Evolutionary conservation across 768 basidiomycete genomes (phyloP).

Genomic region (Naganishia vaughanmartiniae): DNA sequence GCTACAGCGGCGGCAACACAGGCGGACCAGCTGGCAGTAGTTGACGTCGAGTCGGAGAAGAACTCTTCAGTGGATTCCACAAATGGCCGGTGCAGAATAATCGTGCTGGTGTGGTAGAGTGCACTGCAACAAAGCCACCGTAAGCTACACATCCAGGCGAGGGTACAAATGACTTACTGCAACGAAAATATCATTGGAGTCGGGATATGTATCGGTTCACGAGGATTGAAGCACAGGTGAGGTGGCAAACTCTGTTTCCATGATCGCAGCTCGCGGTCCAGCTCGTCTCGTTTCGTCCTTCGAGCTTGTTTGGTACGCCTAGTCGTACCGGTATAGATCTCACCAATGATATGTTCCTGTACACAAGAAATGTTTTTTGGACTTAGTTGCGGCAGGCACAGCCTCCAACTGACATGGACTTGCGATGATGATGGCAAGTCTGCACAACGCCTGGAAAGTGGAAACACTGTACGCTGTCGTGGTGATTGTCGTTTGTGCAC

Average conservation of each 20-base stretch:
- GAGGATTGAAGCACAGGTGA: constrained; percentile 17
- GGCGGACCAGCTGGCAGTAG: constrained; percentile 31
- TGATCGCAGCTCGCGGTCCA: constrained; percentile 3
- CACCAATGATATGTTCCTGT: constrained; percentile 28
- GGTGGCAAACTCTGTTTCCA: constrained; percentile 22
- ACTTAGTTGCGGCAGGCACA: neutral
- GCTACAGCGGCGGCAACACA: constrained; percentile 35
- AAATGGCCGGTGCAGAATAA: constrained; percentile 36
- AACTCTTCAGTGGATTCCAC: constrained; percentile 34
- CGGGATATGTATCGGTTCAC: constrained; percentile 16
- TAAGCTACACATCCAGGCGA: neutral
- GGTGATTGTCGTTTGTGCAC: constrained; percentile 27
- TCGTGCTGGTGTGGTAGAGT: constrained; percentile 35
- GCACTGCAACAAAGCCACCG: constrained; percentile 12
- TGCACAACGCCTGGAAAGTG: constrained; percentile 36
- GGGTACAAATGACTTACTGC: neutral
- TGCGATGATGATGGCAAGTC: constrained; percentile 36
- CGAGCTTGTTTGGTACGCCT: constrained; percentile 8
- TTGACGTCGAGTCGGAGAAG: constrained; percentile 31
- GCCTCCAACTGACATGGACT: neutral
- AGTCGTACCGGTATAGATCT: constrained; percentile 23
- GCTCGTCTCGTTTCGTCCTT: constrained; percentile 17
- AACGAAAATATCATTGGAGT: constrained; percentile 21
- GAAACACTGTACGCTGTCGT: constrained; percentile 34
- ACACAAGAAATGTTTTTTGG: neutral